phyloP scores from a whole-genome alignment of 139 green algal species.

The Mychonastes homosphaera region DNA sequence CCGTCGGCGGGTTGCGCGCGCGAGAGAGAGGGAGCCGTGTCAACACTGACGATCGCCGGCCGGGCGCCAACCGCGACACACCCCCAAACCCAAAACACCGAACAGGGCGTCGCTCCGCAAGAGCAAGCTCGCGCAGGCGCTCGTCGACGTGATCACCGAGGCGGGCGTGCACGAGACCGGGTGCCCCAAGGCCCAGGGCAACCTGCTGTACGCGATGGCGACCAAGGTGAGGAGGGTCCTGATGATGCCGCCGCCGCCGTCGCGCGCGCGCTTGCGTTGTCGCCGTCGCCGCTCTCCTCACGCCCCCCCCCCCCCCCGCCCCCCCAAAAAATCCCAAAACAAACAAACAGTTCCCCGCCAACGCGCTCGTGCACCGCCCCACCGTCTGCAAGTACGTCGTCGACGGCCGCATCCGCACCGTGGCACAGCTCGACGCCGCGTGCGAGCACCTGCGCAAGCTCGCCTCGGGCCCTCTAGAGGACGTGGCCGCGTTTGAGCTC shows the following conservation, averaged over 20 bases:
- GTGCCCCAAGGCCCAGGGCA: slow-evolving; percentile 59
- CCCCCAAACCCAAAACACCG: background rate
- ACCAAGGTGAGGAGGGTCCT: slow-evolving; percentile 46
- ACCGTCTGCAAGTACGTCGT: slow-evolving; percentile 60
- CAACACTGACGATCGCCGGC: slow-evolving; percentile 2
- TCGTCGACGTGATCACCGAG: slow-evolving; percentile 65
- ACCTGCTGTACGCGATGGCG: slow-evolving; percentile 66
- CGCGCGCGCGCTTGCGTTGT: no score
- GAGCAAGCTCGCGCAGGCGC: slow-evolving; percentile 51
- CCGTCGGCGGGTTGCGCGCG: background rate
- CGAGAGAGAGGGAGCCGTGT: background rate
- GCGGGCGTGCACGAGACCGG: slow-evolving; percentile 41
- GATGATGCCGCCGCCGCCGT: no score
- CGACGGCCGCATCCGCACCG: slow-evolving; percentile 55
- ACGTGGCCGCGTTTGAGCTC: slow-evolving; percentile 42
- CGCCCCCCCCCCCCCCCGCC: no score
- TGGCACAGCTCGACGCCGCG: slow-evolving; percentile 68
- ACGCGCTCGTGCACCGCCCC: slow-evolving; percentile 65
- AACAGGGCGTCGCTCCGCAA: slow-evolving; percentile 63
- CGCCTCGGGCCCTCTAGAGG: slow-evolving; percentile 34
- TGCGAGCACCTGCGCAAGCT: slow-evolving; percentile 71
- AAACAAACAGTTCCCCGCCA: slow-evolving; percentile 74
- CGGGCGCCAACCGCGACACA: no score
- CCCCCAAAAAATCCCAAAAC: no score
- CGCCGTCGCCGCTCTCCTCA: no score